Percentiles rank a stretch among this genome's conserved stretches.
These are phyloP conservation scores for Saraca asoca DNA, from an alignment of 331 rosid genomes.

Conservation along the genomic window DNA sequence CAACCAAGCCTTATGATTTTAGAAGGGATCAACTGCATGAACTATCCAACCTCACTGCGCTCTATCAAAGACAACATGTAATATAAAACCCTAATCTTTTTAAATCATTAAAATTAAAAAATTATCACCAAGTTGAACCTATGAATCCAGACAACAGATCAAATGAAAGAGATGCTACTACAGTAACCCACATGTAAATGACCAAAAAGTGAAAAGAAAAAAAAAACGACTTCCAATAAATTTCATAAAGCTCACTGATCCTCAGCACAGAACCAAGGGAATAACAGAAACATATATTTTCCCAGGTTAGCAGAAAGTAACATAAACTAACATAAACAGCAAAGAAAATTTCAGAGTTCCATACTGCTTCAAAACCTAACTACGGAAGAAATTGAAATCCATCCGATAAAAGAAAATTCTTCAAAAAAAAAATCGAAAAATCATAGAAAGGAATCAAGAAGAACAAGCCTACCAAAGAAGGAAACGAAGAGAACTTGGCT, in stretches of 20 bases:
- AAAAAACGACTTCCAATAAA: no score
- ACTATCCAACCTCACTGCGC: no score
- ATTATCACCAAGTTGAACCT: not conserved
- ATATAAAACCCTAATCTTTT: not conserved
- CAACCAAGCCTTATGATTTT: no score
- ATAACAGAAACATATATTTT: no score
- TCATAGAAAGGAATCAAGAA: not conserved
- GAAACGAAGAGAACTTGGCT: not conserved
- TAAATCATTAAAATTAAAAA: not conserved
- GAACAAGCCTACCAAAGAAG: slow-evolving; percentile 42
- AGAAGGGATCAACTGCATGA: no score
- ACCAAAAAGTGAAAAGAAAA: slow-evolving; percentile 9
- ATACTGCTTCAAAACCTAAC: no score
- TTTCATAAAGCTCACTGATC: no score
- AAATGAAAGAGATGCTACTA: slow-evolving; percentile 7
- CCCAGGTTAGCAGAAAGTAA: no score
- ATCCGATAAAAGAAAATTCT: not conserved
- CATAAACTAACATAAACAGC: no score
- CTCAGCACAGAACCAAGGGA: no score
- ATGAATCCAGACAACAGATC: slow-evolving; percentile 25
- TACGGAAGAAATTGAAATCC: slow-evolving; percentile 6
- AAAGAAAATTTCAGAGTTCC: no score
- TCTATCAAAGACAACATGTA: no score
- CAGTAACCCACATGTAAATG: slow-evolving; percentile 6
- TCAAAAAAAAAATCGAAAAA: not conserved